phyloP scores from a whole-genome alignment of 495 filamentous ascomycete genomes.

The Aspergillus heteromorphus region DNA sequence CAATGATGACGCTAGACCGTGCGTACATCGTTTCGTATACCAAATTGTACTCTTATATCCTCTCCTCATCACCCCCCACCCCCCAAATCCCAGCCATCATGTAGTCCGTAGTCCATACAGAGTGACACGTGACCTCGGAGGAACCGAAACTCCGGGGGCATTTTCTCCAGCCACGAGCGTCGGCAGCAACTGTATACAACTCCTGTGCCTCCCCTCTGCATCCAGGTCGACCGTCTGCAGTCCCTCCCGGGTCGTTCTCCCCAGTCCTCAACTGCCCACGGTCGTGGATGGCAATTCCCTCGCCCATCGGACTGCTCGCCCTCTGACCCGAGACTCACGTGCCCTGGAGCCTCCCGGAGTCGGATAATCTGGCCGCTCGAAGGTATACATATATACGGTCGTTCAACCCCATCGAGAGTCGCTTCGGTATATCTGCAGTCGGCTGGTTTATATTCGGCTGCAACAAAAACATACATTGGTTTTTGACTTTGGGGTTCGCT shows the following conservation, averaged over 20 bases:
- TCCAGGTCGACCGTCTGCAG: background rate
- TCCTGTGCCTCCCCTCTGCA: background rate
- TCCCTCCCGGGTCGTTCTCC: background rate
- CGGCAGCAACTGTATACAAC: background rate
- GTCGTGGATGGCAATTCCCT: background rate
- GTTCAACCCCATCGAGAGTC: no score
- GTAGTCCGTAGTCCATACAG: no score
- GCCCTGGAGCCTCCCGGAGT: background rate
- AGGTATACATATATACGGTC: no score
- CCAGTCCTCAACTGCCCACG: background rate
- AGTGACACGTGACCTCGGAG: slow-evolving; percentile 1
- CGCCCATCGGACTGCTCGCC: background rate
- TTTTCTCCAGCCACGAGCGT: background rate
- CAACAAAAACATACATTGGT: background rate
- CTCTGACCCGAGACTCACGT: background rate
- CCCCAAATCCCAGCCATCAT: no score
- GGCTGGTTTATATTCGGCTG: background rate
- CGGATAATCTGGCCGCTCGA: slow-evolving; percentile 3
- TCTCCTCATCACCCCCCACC: no score
- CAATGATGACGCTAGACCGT: no score
- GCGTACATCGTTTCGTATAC: no score
- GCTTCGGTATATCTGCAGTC: background rate
- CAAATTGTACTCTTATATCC: no score
- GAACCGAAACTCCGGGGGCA: background rate
- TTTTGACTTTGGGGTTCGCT: background rate